Conservation (phyloP, 2,329 filamentous ascomycete genomes). For the Cytospora leucostoma region DNA sequence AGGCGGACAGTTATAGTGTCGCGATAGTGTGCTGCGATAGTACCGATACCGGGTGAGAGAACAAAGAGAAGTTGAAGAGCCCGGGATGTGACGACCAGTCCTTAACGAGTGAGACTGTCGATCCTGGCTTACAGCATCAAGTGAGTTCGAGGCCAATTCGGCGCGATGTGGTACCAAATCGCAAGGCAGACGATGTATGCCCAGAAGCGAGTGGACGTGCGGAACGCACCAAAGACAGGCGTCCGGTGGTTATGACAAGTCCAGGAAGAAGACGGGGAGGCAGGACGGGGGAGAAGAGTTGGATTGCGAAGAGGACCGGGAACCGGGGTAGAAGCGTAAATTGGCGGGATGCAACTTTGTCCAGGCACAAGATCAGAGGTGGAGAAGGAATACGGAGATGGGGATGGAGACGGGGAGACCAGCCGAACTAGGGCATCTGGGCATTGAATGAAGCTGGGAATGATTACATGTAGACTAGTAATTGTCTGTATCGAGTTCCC, state of each 20-base stretch:
- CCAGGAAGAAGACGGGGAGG: neutral
- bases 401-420: neutral
- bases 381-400: neutral
- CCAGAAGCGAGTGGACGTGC: conserved; percentile 21
- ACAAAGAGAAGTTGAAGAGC: conserved; percentile 15
- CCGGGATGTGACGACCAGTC: conserved; percentile 10
- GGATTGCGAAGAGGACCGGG: neutral
- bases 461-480: neutral
- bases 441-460: neutral
- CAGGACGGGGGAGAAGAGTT: neutral
- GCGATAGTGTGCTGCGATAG: neutral
- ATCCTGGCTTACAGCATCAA: conserved; percentile 4
- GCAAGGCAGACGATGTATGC: too few species aligned
- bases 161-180: too few species aligned
- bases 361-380: conserved; percentile 1
- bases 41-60: neutral
- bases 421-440: neutral
- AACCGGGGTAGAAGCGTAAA: conserved; percentile 1
- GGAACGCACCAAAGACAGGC: conserved; percentile 7
- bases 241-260: neutral
- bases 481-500: too few species aligned
- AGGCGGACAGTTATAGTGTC: neutral
- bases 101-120: conserved; percentile 7
- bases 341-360: conserved; percentile 1
- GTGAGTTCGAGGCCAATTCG: neutral